phyloP scores from a whole-genome alignment of 169 alveolate species.

The Plasmodium vivax region DNA sequence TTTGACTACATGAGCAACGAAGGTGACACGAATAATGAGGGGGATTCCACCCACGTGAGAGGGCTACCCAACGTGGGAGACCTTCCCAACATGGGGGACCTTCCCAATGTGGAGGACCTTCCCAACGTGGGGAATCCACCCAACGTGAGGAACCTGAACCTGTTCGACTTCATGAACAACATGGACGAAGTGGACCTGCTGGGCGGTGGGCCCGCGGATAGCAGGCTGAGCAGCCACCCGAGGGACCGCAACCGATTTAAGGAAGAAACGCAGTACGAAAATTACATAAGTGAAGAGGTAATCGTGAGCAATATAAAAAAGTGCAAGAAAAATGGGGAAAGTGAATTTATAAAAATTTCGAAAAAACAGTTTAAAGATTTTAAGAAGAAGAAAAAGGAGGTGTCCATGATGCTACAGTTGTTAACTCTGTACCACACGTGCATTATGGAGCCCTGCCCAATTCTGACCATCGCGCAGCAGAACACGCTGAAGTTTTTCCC shows the following conservation, averaged over 20 bases:
- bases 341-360: slow-evolving; percentile 51
- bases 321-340: slow-evolving; percentile 39
- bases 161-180: not conserved
- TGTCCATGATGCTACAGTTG: slow-evolving; percentile 65
- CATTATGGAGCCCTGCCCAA: slow-evolving; percentile 70
- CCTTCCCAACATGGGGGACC: too few relatives aligned
- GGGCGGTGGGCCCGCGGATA: not conserved
- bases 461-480: slow-evolving; percentile 66
- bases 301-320: slow-evolving; percentile 55
- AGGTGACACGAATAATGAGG: not conserved
- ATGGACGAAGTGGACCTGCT: not conserved
- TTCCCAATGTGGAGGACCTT: too few relatives aligned
- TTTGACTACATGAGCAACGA: slow-evolving; percentile 21
- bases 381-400: slow-evolving; percentile 42
- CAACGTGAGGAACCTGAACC: not conserved
- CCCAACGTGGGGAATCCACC: too few relatives aligned
- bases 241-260: not conserved
- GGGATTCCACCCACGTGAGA: not conserved
- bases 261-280: slow-evolving; percentile 38
- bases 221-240: not conserved
- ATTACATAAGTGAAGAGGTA: slow-evolving; percentile 43
- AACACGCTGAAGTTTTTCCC: slow-evolving; percentile 77
- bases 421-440: slow-evolving; percentile 64
- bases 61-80: too few relatives aligned
- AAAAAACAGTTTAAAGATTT: slow-evolving; percentile 38